phyloP scores from a whole-genome alignment of 2,329 filamentous ascomycete genomes.

The Colletotrichum costaricense region DNA sequence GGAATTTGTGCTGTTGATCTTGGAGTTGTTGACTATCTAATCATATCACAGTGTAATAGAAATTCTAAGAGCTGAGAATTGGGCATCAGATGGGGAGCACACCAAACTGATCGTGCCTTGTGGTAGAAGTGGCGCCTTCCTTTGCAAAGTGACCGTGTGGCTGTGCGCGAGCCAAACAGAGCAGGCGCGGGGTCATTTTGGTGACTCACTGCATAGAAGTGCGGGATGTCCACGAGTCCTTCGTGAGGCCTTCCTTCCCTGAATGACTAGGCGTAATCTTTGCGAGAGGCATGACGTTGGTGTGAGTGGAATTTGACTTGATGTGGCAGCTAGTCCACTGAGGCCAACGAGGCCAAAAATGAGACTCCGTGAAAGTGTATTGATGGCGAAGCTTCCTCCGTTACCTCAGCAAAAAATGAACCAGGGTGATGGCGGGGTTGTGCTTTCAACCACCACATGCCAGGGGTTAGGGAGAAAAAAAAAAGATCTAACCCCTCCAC shows the following conservation, averaged over 20 bases:
- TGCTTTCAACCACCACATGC: not conserved
- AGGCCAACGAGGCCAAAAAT: constrained; percentile 14
- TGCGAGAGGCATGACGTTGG: not conserved
- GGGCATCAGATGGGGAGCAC: not conserved
- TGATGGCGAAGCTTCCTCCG: not conserved
- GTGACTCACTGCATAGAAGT: constrained; percentile 29
- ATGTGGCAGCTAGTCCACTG: not conserved
- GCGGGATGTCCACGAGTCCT: not conserved
- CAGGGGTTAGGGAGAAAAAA: not conserved
- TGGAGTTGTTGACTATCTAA: not conserved
- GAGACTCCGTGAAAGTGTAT: not conserved
- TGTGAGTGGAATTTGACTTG: no score
- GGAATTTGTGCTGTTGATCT: not conserved
- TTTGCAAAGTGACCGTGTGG: not conserved
- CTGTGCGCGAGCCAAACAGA: not conserved
- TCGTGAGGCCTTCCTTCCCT: not conserved
- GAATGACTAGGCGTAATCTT: not conserved
- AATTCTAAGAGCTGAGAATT: no score
- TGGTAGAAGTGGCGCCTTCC: not conserved
- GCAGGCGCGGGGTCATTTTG: constrained; percentile 23
- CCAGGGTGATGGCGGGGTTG: constrained; percentile 8
- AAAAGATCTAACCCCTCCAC: not conserved
- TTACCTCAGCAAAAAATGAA: not conserved
- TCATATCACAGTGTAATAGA: not conserved
- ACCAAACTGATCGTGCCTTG: not conserved